Conservation (phyloP, 495 filamentous ascomycete species). For the Glarea lozoyensis region DNA sequence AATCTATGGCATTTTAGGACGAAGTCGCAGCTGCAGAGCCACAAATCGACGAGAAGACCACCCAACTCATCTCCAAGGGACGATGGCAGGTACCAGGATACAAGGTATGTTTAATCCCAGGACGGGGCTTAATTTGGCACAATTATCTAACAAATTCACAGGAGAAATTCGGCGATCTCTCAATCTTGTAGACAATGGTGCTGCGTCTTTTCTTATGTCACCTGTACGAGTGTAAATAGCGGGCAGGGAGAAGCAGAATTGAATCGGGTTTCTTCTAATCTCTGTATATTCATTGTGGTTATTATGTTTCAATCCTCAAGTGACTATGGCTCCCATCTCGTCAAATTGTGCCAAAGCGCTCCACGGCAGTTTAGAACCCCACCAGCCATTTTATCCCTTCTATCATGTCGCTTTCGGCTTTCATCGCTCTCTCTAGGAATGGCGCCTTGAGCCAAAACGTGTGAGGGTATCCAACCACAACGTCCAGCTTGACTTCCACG, state of each 20-base stretch:
- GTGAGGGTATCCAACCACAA: constrained; percentile 25
- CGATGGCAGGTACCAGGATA: constrained; percentile 97
- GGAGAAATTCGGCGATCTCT: constrained; percentile 98
- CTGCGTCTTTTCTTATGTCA: constrained; percentile 31
- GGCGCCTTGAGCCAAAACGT: constrained; percentile 29
- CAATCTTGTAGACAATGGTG: constrained; percentile 60
- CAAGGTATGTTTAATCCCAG: constrained; percentile 57
- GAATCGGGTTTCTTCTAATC: too few species aligned
- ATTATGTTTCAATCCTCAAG: too few species aligned
- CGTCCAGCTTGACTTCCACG: constrained; percentile 22
- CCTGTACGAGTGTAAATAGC: constrained; percentile 44
- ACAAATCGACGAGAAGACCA: constrained; percentile 91
- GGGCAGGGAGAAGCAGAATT: constrained; percentile 8
- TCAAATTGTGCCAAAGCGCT: too few species aligned
- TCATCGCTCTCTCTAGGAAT: constrained; percentile 13
- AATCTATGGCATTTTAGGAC: constrained; percentile 47
- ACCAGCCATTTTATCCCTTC: constrained; percentile 29
- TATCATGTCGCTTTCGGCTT: constrained; percentile 33
- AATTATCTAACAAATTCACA: constrained; percentile 26
- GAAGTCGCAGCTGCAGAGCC: constrained; percentile 88
- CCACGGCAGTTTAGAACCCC: constrained; percentile 5
- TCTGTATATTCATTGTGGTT: too few species aligned
- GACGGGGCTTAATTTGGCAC: background rate
- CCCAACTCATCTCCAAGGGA: constrained; percentile 88
- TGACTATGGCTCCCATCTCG: too few species aligned